Evolutionary conservation across 495 filamentous ascomycete genomes (phyloP), one percentile per base, ranked within the genome.

Genomic region (Penicillium parvum): DNA sequence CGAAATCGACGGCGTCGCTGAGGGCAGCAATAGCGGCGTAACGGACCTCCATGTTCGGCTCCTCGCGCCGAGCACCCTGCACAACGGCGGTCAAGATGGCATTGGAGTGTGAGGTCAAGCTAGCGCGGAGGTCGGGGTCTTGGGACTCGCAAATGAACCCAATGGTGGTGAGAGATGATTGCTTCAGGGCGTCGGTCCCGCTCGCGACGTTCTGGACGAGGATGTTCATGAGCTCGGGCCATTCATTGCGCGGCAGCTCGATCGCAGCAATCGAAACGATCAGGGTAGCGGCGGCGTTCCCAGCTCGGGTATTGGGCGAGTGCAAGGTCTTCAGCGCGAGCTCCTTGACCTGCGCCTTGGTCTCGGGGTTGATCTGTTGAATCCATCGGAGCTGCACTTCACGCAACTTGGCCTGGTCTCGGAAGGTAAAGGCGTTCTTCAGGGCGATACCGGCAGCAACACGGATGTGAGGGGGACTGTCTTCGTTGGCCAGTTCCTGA

Each of bases 101-200:
- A 64, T 98, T 98, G 37, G 91, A 96, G 68, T 97, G 88, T 38
- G 78, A 71, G 43, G 83, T 76, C 53, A 98, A 66, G 57, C 83
- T 87, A 30, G 83, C 81, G 46, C 92, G 80, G 18, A 98, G 78
- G 28, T 96, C 90, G 17, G 75, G 49, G 60, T 98, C 92, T 53
- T 94, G 88, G 37, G 85, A 89, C 69, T 98, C 94, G 76, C 92
- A 97, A 56, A 98, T 92, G 68, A 88, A 98, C 59, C 92, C 92
- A 65, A 98, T 95, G 7, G 91, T 85, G 37, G 88, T 86, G 53
- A 98, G 70, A 26, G 91, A 96, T 22, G 90, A 78, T 74, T 96
- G 91, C 73, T 97, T 97, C 51, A 94, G 79, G 60, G 86, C 78
- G 57, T 89, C 82, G 47, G 74, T 74, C 44, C 94, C 92, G 52